Evolutionary conservation across 441 rosid species (phyloP).

Genomic region (Flueggea neowawraea): DNA sequence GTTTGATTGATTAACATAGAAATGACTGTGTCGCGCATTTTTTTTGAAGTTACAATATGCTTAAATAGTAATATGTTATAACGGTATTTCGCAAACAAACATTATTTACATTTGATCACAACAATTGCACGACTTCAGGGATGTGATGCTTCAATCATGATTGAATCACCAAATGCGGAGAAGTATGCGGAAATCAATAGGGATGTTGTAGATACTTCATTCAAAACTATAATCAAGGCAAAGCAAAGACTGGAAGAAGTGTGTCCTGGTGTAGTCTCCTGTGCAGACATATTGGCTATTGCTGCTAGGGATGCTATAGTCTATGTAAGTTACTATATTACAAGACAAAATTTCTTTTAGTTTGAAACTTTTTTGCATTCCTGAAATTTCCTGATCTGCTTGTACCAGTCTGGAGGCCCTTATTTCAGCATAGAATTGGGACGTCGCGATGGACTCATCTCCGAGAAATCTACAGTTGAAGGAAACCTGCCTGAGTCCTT

Average conservation of each 20-base stretch:
- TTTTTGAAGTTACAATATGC: too few relatives aligned
- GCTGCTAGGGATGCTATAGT: slow-evolving; percentile 44
- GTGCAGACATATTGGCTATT: slow-evolving; percentile 48
- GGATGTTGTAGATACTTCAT: slow-evolving; percentile 54
- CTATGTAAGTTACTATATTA: slow-evolving; percentile 21
- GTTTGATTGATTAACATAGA: too few relatives aligned
- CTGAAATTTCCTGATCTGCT: too few relatives aligned
- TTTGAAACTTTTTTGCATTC: too few relatives aligned
- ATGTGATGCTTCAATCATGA: slow-evolving; percentile 50
- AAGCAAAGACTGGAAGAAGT: slow-evolving; percentile 50
- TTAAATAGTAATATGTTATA: too few relatives aligned
- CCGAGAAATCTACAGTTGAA: slow-evolving; percentile 28
- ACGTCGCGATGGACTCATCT: slow-evolving; percentile 39
- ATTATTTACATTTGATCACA: too few relatives aligned
- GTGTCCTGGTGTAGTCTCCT: slow-evolving; percentile 51
- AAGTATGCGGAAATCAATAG: slow-evolving; percentile 42
- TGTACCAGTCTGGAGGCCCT: slow-evolving; percentile 41
- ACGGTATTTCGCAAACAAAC: too few relatives aligned
- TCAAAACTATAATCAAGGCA: slow-evolving; percentile 38
- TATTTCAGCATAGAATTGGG: slow-evolving; percentile 32
- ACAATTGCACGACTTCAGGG: too few relatives aligned
- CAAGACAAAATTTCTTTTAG: too few relatives aligned
- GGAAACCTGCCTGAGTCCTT: slow-evolving; percentile 29
- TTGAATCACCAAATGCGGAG: slow-evolving; percentile 48
- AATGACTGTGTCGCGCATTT: too few relatives aligned